phyloP scores from a whole-genome alignment of 2,329 filamentous ascomycete species.

The Colletotrichum zoysiae region DNA sequence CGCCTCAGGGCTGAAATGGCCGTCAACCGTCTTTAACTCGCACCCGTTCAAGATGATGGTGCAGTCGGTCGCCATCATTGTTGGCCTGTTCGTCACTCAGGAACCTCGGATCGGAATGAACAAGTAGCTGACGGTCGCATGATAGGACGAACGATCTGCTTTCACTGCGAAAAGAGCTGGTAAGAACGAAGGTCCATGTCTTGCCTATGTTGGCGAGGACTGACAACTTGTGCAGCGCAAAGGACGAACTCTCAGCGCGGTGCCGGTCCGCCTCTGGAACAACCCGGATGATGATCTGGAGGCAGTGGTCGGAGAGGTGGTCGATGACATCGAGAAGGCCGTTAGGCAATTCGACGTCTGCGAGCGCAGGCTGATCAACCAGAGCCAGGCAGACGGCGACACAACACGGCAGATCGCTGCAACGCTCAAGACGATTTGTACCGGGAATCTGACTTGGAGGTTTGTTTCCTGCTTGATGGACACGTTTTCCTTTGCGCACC shows the following conservation, averaged over 20 bases:
- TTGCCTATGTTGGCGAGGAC: background rate
- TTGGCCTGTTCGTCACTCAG: constrained; percentile 29
- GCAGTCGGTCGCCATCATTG: constrained; percentile 30
- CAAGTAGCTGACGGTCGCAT: background rate
- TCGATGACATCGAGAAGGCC: constrained; percentile 29
- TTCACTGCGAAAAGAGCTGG: constrained; percentile 37
- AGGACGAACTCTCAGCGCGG: constrained; percentile 28
- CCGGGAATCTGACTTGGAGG: constrained; percentile 40
- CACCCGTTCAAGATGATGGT: constrained; percentile 26
- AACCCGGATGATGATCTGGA: constrained; percentile 11
- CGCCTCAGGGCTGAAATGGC: constrained; percentile 22
- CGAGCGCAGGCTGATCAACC: constrained; percentile 26
- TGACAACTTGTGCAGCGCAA: constrained; percentile 21
- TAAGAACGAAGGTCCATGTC: background rate
- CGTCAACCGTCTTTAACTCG: constrained; percentile 1
- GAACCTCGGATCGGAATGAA: too few species aligned
- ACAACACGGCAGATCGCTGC: constrained; percentile 20
- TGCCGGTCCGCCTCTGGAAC: constrained; percentile 35
- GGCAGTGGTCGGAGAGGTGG: constrained; percentile 24
- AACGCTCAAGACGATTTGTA: constrained; percentile 37
- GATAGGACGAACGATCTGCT: constrained; percentile 40
- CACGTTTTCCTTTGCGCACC: too few species aligned
- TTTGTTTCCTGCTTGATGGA: constrained; percentile 1
- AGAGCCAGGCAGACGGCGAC: constrained; percentile 20
- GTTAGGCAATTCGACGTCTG: constrained; percentile 32